Conservation (phyloP, 371 early-diverging fungal species). For the Mucor ambiguus region DNA sequence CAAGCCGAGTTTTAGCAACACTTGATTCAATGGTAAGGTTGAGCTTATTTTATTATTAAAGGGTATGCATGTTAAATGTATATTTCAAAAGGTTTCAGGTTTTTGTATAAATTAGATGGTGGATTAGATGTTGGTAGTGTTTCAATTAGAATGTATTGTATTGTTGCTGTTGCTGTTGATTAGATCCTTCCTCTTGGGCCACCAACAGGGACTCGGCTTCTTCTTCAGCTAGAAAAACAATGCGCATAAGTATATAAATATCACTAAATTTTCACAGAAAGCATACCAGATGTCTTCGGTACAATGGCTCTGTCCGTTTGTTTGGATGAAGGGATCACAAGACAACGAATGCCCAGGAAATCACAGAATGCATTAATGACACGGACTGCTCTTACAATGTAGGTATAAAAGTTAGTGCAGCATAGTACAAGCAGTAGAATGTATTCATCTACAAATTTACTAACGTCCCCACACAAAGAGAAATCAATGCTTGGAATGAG, state of each 20-base stretch:
- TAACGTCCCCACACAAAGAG: slow-evolving; percentile 54
- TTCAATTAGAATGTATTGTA: not conserved
- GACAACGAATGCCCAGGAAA: slow-evolving; percentile 81
- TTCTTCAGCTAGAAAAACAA: slow-evolving; percentile 9
- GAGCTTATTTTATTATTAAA: not conserved
- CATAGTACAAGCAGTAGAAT: slow-evolving; percentile 3
- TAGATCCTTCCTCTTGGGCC: slow-evolving; percentile 5
- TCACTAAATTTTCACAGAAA: not conserved
- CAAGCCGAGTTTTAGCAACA: too few species aligned
- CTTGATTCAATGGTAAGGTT: too few species aligned
- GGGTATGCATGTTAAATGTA: not conserved
- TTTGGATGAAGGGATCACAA: slow-evolving; percentile 64
- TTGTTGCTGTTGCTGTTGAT: slow-evolving; percentile 9
- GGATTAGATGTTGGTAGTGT: not conserved
- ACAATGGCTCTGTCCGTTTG: slow-evolving; percentile 5
- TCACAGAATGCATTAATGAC: slow-evolving; percentile 88
- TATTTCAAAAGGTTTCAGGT: not conserved
- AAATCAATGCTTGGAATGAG: not conserved
- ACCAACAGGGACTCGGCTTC: slow-evolving; percentile 33
- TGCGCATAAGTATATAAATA: not conserved
- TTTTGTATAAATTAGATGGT: not conserved
- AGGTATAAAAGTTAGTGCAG: slow-evolving; percentile 63
- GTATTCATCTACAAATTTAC: slow-evolving; percentile 55
- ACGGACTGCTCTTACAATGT: slow-evolving; percentile 77
- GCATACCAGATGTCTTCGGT: slow-evolving; percentile 11